phyloP scores from a whole-genome alignment of 192 early-diverging fungal species.

The Linderina pennispora region DNA sequence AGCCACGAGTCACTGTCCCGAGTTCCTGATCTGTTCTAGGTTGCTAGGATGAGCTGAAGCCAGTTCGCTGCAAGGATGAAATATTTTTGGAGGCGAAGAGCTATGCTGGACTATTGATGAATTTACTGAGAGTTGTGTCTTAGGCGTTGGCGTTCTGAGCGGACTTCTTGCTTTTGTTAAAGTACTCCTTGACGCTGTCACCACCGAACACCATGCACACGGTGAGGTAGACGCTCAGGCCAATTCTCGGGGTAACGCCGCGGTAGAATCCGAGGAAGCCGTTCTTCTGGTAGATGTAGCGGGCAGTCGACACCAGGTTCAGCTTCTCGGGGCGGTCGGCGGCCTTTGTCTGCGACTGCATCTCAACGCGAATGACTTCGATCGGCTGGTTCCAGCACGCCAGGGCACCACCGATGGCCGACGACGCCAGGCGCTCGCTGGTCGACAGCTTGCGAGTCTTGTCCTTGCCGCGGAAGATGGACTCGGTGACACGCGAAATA shows the following conservation, averaged over 20 bases:
- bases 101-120: too few relatives aligned
- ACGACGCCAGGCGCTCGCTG: constrained; percentile 50
- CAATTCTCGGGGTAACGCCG: constrained; percentile 74
- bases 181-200: constrained; percentile 48
- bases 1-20: too few relatives aligned
- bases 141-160: constrained; percentile 11
- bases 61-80: too few relatives aligned
- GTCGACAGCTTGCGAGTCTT: constrained; percentile 53
- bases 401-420: constrained; percentile 82
- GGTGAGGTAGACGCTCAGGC: constrained; percentile 75
- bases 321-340: constrained; percentile 87
- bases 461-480: constrained; percentile 53
- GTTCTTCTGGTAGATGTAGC: constrained; percentile 88
- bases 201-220: constrained; percentile 87
- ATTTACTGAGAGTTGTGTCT: too few relatives aligned
- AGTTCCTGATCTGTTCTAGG: too few relatives aligned
- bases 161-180: constrained; percentile 30
- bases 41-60: too few relatives aligned
- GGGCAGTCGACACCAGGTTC: constrained; percentile 75
- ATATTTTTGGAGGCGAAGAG: too few relatives aligned
- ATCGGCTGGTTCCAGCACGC: constrained; percentile 99
- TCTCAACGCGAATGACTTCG: constrained; percentile 98
- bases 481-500: constrained; percentile 67
- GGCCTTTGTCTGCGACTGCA: constrained; percentile 92
- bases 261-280: constrained; percentile 91